Evolutionary conservation across 192 early-diverging fungal genomes (phyloP).

Genomic region (Entomortierella lignicola): DNA sequence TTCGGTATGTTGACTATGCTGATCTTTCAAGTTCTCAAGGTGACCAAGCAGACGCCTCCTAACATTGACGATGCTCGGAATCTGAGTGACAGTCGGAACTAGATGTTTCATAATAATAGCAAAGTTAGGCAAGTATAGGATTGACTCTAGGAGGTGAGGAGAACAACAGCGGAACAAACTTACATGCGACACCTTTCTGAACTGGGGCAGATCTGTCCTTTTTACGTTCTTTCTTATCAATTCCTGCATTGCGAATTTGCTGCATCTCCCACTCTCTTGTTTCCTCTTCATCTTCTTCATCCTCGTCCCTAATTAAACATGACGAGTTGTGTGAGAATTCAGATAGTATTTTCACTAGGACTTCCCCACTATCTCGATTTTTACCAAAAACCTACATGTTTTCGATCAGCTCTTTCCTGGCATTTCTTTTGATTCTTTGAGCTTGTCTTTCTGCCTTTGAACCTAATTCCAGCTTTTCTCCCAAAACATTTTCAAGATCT

Average conservation of each 20-base stretch:
- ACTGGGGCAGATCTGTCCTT: conserved; percentile 23
- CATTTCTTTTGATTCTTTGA: conserved; percentile 47
- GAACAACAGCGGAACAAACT: background rate
- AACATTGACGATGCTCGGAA: conserved; percentile 56
- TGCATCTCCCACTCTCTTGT: conserved; percentile 67
- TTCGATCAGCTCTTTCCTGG: conserved; percentile 62
- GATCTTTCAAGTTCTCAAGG: conserved; percentile 34
- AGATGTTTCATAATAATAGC: background rate
- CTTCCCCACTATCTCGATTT: background rate
- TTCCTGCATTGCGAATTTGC: conserved; percentile 65
- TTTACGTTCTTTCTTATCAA: conserved; percentile 37
- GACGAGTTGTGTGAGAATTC: background rate
- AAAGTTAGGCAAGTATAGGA: too few species aligned
- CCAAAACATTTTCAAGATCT: conserved; percentile 65
- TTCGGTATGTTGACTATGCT: conserved; percentile 39
- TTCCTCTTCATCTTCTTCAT: conserved; percentile 62
- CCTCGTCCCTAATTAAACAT: conserved; percentile 42
- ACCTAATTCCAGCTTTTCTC: conserved; percentile 60
- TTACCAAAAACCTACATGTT: conserved; percentile 53
- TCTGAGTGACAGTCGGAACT: conserved; percentile 58
- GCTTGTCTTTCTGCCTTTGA: conserved; percentile 57
- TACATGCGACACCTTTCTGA: conserved; percentile 30
- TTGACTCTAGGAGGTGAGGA: too few species aligned
- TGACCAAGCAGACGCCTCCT: conserved; percentile 38
- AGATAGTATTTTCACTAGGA: background rate